Evolutionary conservation across 1,284 basidiomycete species (phyloP).

Genomic region (Ceratobasidium sp.): DNA sequence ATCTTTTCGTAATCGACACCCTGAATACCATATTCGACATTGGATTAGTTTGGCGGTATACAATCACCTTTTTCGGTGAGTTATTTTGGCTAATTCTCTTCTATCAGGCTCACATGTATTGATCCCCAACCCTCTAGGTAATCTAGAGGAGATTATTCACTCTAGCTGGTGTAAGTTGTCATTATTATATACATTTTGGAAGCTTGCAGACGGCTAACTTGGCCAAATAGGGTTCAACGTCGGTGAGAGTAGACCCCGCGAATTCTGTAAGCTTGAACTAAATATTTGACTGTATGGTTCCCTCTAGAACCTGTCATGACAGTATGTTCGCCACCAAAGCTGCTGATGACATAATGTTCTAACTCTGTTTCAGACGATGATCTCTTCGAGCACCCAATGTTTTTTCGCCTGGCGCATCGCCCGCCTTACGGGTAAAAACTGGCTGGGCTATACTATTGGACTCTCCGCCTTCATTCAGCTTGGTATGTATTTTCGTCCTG

Average conservation of each 20-base stretch:
- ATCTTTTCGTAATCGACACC: constrained; percentile 30
- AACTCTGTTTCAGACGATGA: constrained; percentile 5
- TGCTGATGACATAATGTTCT: too few species aligned
- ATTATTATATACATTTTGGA: too few species aligned
- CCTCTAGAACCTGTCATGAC: constrained; percentile 27
- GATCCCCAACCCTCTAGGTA: constrained; percentile 5
- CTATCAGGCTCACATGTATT: not conserved
- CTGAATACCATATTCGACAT: constrained; percentile 31
- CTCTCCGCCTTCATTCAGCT: constrained; percentile 21
- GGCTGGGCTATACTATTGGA: constrained; percentile 20
- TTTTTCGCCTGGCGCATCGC: constrained; percentile 46
- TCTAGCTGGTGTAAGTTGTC: constrained; percentile 44
- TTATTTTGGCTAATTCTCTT: not conserved
- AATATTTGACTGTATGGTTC: too few species aligned
- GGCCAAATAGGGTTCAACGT: constrained; percentile 33
- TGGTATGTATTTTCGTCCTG: constrained; percentile 5
- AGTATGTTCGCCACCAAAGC: not conserved
- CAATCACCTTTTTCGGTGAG: constrained; percentile 33
- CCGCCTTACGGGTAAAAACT: constrained; percentile 14
- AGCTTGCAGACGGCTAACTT: not conserved
- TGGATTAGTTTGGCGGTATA: constrained; percentile 37
- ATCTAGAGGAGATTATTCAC: constrained; percentile 12
- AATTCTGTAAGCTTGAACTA: not conserved
- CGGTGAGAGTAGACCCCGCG: not conserved
- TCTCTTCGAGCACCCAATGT: constrained; percentile 37